Evolutionary conservation across 257 asterid genomes (phyloP).

Genomic region (Nicotiana noctiflora): DNA sequence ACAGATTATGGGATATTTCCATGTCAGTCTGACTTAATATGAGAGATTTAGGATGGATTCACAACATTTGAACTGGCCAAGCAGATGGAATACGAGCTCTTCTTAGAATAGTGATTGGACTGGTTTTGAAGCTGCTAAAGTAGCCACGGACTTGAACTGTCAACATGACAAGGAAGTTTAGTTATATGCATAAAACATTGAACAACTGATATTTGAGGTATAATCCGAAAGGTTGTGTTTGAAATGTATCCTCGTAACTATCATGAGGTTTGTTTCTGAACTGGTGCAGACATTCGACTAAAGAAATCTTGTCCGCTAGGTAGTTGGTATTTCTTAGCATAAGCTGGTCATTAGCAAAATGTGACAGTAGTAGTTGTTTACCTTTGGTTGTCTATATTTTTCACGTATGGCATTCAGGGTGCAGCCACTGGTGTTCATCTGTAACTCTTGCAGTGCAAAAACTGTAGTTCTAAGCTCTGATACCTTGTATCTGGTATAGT

Average conservation of each 20-base stretch:
- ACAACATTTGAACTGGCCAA: not conserved
- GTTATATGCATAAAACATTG: not conserved
- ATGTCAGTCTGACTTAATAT: too few relatives aligned
- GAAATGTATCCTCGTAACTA: not conserved
- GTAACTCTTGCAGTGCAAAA: slow-evolving; percentile 53
- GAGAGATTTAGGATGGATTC: not conserved
- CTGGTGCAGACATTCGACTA: not conserved
- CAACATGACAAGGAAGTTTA: not conserved
- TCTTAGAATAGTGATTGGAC: slow-evolving; percentile 39
- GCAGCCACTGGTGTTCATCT: slow-evolving; percentile 34
- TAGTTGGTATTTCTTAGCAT: not conserved
- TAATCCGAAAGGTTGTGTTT: not conserved
- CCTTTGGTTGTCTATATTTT: slow-evolving; percentile 66
- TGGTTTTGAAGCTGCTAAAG: slow-evolving; percentile 29
- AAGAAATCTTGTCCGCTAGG: not conserved
- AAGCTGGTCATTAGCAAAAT: not conserved
- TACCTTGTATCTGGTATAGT: slow-evolving; percentile 27
- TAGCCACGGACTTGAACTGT: slow-evolving; percentile 61
- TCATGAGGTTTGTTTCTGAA: not conserved
- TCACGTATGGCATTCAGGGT: slow-evolving; percentile 48
- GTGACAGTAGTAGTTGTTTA: slow-evolving; percentile 8
- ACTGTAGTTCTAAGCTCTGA: slow-evolving; percentile 36
- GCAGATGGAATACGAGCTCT: slow-evolving; percentile 13
- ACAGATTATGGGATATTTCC: not conserved
- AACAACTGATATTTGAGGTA: not conserved